A percentile compares a stretch with the other conserved stretches of the same genome.
These are phyloP conservation scores for Musa balbisiana DNA, from an alignment of 202 grass and related monocot genomes.

Conservation along the genomic window DNA sequence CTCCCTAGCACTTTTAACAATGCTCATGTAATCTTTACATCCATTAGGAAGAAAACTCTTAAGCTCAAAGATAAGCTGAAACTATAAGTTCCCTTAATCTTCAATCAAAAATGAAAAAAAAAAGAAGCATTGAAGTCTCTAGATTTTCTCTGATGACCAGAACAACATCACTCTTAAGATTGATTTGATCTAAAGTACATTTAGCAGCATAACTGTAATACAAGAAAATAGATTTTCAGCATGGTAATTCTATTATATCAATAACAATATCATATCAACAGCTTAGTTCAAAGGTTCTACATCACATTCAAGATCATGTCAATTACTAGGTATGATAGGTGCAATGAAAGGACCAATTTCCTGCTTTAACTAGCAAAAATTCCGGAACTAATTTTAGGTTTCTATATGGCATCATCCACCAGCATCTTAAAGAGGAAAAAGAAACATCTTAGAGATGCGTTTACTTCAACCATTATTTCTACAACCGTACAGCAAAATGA, in stretches of 20 bases:
- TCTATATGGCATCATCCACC: background rate
- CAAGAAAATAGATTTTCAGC: background rate
- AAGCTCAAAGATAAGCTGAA: background rate
- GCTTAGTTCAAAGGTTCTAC: background rate
- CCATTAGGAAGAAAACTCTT: background rate
- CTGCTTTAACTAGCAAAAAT: background rate
- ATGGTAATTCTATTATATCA: no score
- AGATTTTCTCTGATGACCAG: no score
- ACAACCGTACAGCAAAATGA: background rate
- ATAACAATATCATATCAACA: no score
- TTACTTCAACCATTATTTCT: no score
- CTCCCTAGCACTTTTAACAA: background rate
- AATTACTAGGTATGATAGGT: background rate
- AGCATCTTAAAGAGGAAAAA: background rate
- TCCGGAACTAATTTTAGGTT: background rate
- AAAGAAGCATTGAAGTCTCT: no score
- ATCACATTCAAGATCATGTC: background rate
- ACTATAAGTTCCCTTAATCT: background rate
- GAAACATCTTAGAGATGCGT: no score
- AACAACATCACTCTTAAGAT: background rate
- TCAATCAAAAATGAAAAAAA: no score
- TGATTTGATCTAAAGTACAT: background rate
- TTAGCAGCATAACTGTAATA: background rate
- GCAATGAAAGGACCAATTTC: background rate
- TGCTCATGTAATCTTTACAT: no score